Percentiles rank a stretch among this genome's conserved stretches.
phyloP scores from a whole-genome alignment of 2,329 filamentous ascomycete species.

The Juglanconis oblonga region DNA sequence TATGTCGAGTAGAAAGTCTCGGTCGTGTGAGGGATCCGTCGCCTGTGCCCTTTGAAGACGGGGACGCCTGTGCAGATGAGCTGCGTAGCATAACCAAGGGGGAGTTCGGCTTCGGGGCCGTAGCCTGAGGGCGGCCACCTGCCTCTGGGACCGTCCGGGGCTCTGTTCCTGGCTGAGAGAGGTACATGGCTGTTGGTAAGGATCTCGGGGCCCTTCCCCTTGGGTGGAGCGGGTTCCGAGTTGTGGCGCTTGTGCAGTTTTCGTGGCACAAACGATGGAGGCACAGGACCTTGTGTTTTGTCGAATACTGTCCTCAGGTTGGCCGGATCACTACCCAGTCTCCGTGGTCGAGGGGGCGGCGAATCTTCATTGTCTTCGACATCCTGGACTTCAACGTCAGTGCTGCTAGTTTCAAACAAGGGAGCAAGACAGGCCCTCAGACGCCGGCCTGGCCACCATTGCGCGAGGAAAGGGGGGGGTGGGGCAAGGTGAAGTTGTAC shows the following conservation, averaged over 20 bases:
- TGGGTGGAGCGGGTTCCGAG: slow-evolving; percentile 21
- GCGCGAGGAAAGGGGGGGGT: not conserved
- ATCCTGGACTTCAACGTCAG: slow-evolving; percentile 6
- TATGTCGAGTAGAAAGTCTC: slow-evolving; percentile 57
- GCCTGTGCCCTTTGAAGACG: slow-evolving; percentile 52
- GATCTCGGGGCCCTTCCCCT: slow-evolving; percentile 38
- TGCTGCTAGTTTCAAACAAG: not conserved
- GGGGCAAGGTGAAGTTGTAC: slow-evolving; percentile 1
- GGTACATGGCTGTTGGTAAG: slow-evolving; percentile 24
- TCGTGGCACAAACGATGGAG: slow-evolving; percentile 1
- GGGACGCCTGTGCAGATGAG: slow-evolving; percentile 58
- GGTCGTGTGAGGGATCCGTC: slow-evolving; percentile 51
- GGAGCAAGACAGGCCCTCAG: too few relatives aligned
- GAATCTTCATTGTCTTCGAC: slow-evolving; percentile 1
- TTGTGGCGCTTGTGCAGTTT: slow-evolving; percentile 13
- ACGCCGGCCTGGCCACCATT: not conserved
- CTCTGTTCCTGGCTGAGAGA: slow-evolving; percentile 30
- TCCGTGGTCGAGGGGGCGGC: slow-evolving; percentile 7
- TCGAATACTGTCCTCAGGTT: not conserved
- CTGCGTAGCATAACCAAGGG: slow-evolving; percentile 52
- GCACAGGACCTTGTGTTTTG: not conserved
- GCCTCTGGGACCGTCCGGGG: slow-evolving; percentile 33
- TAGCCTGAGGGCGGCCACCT: slow-evolving; percentile 56
- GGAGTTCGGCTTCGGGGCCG: slow-evolving; percentile 46
- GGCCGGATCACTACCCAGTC: slow-evolving; percentile 10